A percentile compares a stretch with the other conserved stretches of the same genome.
These are phyloP conservation scores for Candida mesenterica DNA, from an alignment of 1,139 yeast genomes.

Conservation along the genomic window DNA sequence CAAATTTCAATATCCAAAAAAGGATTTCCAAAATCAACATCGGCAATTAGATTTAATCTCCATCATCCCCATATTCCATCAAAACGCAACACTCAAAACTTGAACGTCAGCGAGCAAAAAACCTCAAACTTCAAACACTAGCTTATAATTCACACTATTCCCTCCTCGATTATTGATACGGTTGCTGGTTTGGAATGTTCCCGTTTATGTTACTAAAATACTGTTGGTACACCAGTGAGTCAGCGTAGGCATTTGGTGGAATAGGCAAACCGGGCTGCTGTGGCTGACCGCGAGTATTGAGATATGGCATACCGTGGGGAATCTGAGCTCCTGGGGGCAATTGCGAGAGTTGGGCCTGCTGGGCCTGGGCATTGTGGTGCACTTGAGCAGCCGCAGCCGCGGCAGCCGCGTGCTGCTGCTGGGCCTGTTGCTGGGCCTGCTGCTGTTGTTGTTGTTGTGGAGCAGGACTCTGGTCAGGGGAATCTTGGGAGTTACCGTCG, in stretches of 20 bases:
- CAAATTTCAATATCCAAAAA: too few relatives aligned
- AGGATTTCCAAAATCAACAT: too few relatives aligned
- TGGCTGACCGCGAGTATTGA: conserved; percentile 35
- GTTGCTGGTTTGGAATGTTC: conserved; percentile 47
- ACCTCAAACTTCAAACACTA: too few relatives aligned
- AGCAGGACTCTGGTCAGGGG: conserved; percentile 42
- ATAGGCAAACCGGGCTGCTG: conserved; percentile 38
- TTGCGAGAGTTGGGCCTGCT: conserved; percentile 24
- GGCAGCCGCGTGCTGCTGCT: conserved; percentile 22
- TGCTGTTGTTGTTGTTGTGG: conserved; percentile 26
- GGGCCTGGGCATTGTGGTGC: conserved; percentile 27
- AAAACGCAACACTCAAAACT: too few relatives aligned
- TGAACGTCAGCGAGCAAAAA: too few relatives aligned
- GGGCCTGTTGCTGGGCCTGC: conserved; percentile 25
- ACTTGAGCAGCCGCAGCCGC: conserved; percentile 20
- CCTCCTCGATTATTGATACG: conserved; percentile 28
- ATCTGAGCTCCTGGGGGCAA: conserved; percentile 50
- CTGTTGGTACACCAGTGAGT: conserved; percentile 51
- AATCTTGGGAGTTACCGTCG: conserved; percentile 45
- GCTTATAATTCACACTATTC: too few relatives aligned
- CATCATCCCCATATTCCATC: too few relatives aligned
- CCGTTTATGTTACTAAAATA: conserved; percentile 57
- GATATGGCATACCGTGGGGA: conserved; percentile 46
- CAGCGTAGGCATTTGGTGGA: conserved; percentile 45
- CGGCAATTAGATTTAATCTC: too few relatives aligned